Evolutionary conservation across 2,329 filamentous ascomycete genomes (phyloP).

Genomic region (Arthroderma sp.): DNA sequence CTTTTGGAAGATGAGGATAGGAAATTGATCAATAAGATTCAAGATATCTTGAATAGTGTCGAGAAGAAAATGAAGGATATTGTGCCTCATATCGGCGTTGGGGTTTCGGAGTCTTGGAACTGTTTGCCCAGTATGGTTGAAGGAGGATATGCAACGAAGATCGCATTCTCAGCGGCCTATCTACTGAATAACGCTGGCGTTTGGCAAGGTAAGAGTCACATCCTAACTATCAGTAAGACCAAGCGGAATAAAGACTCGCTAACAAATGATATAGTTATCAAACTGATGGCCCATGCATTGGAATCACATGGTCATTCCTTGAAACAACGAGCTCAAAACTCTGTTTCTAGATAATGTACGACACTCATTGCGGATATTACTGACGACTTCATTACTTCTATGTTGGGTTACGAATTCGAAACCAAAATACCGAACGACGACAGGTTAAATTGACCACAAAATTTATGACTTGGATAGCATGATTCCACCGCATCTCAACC

Average conservation of each 20-base stretch:
- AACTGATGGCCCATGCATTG: conserved; percentile 53
- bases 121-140: conserved; percentile 46
- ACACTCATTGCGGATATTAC: background rate
- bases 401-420: too few relatives aligned
- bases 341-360: conserved; percentile 3
- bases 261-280: conserved; percentile 40
- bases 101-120: conserved; percentile 30
- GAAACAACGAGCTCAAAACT: conserved; percentile 41
- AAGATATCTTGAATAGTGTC: conserved; percentile 61
- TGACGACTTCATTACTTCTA: too few relatives aligned
- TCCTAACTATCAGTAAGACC: background rate
- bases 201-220: conserved; percentile 62
- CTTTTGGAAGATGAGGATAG: conserved; percentile 84
- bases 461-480: too few relatives aligned
- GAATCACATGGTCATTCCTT: conserved; percentile 52
- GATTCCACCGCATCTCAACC: too few relatives aligned
- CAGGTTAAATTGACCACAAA: too few relatives aligned
- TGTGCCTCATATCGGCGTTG: conserved; percentile 26
- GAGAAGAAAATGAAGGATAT: conserved; percentile 64
- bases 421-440: too few relatives aligned
- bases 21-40: conserved; percentile 70
- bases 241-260: background rate
- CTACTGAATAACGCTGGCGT: conserved; percentile 80
- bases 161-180: conserved; percentile 70
- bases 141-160: conserved; percentile 70